These are phyloP conservation scores for Fusarium anthophilum DNA, from an alignment of 2,329 filamentous ascomycete species.

Conservation along the genomic window DNA sequence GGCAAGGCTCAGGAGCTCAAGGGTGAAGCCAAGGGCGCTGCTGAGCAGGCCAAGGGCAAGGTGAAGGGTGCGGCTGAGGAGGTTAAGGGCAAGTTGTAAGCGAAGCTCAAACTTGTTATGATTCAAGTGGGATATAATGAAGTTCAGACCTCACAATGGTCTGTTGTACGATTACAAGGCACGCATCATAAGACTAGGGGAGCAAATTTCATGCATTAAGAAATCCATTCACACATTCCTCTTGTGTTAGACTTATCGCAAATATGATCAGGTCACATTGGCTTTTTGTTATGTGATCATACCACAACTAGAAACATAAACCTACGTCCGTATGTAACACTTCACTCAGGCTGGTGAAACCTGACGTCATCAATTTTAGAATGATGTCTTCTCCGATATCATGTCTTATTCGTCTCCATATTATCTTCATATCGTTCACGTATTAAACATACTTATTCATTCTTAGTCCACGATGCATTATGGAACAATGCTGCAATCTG, in stretches of 20 bases:
- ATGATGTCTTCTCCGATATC: neutral
- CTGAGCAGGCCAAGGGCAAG: conserved; percentile 50
- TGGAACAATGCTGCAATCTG: neutral
- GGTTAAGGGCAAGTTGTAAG: conserved; percentile 36
- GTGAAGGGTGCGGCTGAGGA: conserved; percentile 31
- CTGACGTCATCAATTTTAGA: conserved; percentile 7
- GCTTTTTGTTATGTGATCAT: neutral
- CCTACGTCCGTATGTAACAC: neutral
- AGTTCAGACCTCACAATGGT: conserved; percentile 1
- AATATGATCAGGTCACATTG: neutral
- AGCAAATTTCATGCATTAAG: conserved; percentile 27
- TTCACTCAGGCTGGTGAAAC: no score
- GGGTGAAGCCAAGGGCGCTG: conserved; percentile 56
- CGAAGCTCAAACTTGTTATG: neutral
- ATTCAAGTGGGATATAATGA: conserved; percentile 15
- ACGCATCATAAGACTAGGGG: conserved; percentile 31
- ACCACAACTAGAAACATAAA: neutral
- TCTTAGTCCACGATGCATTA: neutral
- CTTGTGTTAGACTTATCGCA: neutral
- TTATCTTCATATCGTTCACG: neutral
- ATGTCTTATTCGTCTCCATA: neutral
- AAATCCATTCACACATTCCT: neutral
- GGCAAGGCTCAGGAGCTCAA: conserved; percentile 50
- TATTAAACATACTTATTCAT: neutral
- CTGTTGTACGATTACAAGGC: conserved; percentile 34